Percentiles rank a stretch among this genome's conserved stretches.
Evolutionary conservation across 768 basidiomycete species (phyloP).

Genomic region (Botryobasidium botryosum): DNA sequence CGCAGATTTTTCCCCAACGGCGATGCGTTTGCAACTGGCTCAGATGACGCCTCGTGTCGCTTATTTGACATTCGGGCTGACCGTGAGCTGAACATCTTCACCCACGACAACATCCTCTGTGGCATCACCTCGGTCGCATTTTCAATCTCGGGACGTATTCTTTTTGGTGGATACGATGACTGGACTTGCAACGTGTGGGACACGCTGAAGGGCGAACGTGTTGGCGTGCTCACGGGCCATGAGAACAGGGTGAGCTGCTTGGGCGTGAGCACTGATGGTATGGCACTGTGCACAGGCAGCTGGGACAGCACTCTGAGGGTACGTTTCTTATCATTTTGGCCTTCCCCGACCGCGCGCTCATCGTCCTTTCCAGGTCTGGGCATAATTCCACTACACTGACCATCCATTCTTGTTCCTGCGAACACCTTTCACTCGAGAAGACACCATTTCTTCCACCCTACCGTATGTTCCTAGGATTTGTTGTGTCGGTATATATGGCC

Average conservation of each 20-base stretch:
- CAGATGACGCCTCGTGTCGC: constrained; percentile 96
- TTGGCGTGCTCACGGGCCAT: constrained; percentile 92
- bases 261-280: constrained; percentile 89
- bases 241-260: constrained; percentile 97
- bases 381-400: constrained; percentile 26
- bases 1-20: constrained; percentile 96
- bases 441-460: too few species aligned
- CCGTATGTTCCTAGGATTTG: too few species aligned
- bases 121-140: constrained; percentile 99
- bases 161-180: constrained; percentile 98
- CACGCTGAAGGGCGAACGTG: constrained; percentile 93
- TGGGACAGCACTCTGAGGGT: constrained; percentile 98
- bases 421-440: background rate
- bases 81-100: constrained; percentile 90
- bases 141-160: constrained; percentile 90
- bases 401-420: background rate
- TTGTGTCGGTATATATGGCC: too few species aligned
- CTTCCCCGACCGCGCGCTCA: too few species aligned
- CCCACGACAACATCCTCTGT: constrained; percentile 96
- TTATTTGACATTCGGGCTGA: constrained; percentile 96
- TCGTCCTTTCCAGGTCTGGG: constrained; percentile 49
- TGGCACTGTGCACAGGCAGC: constrained; percentile 95
- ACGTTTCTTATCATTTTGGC: constrained; percentile 22
- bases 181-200: constrained; percentile 99
- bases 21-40: constrained; percentile 96